A percentile compares a stretch with the other conserved stretches of the same genome.
Evolutionary conservation across 1,139 yeast genomes (phyloP).

Genomic region (Geotrichum klebahnii): DNA sequence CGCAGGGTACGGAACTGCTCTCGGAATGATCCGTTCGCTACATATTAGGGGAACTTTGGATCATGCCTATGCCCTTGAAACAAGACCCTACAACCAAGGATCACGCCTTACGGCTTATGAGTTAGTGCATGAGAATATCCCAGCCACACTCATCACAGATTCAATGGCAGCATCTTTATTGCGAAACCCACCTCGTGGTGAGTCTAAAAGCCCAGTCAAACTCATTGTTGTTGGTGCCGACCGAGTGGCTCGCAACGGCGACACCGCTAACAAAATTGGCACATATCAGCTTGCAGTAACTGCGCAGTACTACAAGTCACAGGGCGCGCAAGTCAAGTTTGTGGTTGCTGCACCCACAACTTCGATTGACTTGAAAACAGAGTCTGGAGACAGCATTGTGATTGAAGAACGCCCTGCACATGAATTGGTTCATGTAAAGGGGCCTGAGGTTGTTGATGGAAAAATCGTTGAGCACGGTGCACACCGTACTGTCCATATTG

Average conservation of each 20-base stretch:
- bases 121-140: conserved; percentile 76
- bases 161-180: conserved; percentile 84
- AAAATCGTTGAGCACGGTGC: conserved; percentile 32
- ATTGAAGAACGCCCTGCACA: conserved; percentile 83
- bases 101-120: conserved; percentile 91
- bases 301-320: conserved; percentile 40
- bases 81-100: conserved; percentile 96
- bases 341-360: conserved; percentile 94
- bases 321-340: conserved; percentile 56
- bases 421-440: conserved; percentile 74
- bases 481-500: conserved; percentile 56
- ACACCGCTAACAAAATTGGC: conserved; percentile 96
- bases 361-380: conserved; percentile 69
- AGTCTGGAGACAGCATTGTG: conserved; percentile 64
- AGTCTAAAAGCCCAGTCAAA: conserved; percentile 55
- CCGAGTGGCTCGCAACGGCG: conserved; percentile 81
- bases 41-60: conserved; percentile 45
- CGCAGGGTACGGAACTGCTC: conserved; percentile 95
- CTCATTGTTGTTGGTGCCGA: conserved; percentile 98
- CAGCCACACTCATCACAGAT: conserved; percentile 84
- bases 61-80: conserved; percentile 84
- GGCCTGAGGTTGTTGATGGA: conserved; percentile 50
- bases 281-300: conserved; percentile 82
- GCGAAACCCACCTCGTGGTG: conserved; percentile 25
- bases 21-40: conserved; percentile 81